Base-by-base conservation (phyloP, 78 protist species). In the Salpingoeca rosetta region DNA sequence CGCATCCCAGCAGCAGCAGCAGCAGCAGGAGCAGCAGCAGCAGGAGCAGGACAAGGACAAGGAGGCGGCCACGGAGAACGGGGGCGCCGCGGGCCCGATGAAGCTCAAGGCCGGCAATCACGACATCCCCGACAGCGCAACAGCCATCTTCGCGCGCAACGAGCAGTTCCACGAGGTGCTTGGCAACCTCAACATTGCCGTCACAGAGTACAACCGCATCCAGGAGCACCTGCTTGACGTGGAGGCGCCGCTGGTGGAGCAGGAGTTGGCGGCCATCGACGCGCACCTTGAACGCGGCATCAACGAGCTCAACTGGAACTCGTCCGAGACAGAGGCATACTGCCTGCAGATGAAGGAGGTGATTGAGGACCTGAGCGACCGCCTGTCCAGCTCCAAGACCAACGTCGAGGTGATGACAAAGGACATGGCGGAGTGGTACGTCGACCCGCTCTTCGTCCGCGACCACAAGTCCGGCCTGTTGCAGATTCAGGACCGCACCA, bases 221-320 rank as follows among this genome's bases (percentile, higher is more conserved):
- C 37, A 79, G 36, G 26, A 0, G 77, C 77, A 84, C 73, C 72
- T 92, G 39, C 82, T 88, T n/a, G 88, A 28, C 2, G 97, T 88
- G 26, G 96, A 94, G 90, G 37, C 25, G 82, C 95, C 97, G 31
- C 90, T 94, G 35, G 26, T 94, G 40, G 41, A 3, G 75, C 40
- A 27, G 26, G 45, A 81, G 86, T 75, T 94, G 41, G 45, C 57
- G 25, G 35, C 1, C 39, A 85, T 92, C 88, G 93, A 91, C 87
- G 84, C 42, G 77, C 81, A 65, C 51, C 91, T 92, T 26, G 80
- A 90, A 39, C 81, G 85, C n/a, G 93, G 85, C 27, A 42, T 57
- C 44, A 3, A 81, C 31, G 42, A 80, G 39, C 57, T 85, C 78
- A 51, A 43, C 36, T 85, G 87, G 87, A 76, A 77, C 27, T 41